Conservation (phyloP, 2,329 filamentous ascomycete genomes). For the Claviceps spartinae region DNA sequence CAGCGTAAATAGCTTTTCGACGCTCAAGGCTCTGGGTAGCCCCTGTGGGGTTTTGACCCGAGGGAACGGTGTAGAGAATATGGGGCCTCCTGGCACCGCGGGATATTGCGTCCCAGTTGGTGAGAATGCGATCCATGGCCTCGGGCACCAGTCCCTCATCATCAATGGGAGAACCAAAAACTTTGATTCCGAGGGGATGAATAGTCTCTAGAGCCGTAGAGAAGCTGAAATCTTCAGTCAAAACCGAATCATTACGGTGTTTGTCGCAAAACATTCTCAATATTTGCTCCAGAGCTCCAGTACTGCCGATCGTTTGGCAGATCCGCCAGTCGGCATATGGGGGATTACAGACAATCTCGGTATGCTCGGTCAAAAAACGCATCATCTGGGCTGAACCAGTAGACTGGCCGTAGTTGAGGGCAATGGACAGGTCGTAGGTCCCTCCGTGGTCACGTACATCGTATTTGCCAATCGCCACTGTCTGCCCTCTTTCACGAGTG, state of each 20-base stretch:
- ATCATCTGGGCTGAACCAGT: slow-evolving; percentile 76
- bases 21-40: slow-evolving; percentile 60
- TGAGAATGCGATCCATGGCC: slow-evolving; percentile 36
- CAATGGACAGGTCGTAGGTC: slow-evolving; percentile 64
- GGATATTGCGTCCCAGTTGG: slow-evolving; percentile 32
- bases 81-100: slow-evolving; percentile 36
- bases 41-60: slow-evolving; percentile 84
- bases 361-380: slow-evolving; percentile 87
- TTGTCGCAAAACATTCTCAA: slow-evolving; percentile 65
- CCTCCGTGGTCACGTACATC: slow-evolving; percentile 50
- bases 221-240: slow-evolving; percentile 90
- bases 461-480: slow-evolving; percentile 65
- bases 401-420: slow-evolving; percentile 87
- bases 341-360: slow-evolving; percentile 75
- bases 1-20: slow-evolving; percentile 57
- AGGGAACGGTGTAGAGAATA: slow-evolving; percentile 48
- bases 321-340: slow-evolving; percentile 86
- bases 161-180: slow-evolving; percentile 38
- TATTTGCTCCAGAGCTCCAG: slow-evolving; percentile 70
- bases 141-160: slow-evolving; percentile 39
- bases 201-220: slow-evolving; percentile 53
- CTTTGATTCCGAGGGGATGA: slow-evolving; percentile 36
- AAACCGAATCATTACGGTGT: slow-evolving; percentile 57
- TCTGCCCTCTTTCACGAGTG: slow-evolving; percentile 44
- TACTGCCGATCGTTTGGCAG: slow-evolving; percentile 73